Percentiles rank a stretch among this genome's conserved stretches.
Conservation (phyloP, 495 filamentous ascomycete genomes). For the Penicillium subrubescens region DNA sequence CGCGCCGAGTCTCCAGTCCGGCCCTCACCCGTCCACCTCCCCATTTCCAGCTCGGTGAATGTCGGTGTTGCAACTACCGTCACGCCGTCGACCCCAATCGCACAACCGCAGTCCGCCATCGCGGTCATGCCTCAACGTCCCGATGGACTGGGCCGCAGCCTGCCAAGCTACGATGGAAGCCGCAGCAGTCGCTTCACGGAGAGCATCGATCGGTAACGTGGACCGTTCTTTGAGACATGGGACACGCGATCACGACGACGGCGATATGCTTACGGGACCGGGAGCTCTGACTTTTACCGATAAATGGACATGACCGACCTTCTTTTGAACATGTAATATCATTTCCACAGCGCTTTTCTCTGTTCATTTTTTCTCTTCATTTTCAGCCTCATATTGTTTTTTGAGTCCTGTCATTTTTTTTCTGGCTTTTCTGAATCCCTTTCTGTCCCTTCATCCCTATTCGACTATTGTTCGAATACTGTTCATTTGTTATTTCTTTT, state of each 20-base stretch:
- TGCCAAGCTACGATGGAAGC: conserved; percentile 57
- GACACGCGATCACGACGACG: conserved; percentile 29
- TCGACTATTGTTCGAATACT: not conserved
- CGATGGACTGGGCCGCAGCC: conserved; percentile 55
- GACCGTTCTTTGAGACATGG: conserved; percentile 17
- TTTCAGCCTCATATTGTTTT: not conserved
- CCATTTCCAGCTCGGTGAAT: conserved; percentile 45
- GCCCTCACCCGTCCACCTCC: conserved; percentile 53
- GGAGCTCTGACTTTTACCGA: conserved; percentile 3
- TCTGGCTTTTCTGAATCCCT: not conserved
- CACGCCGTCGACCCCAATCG: conserved; percentile 25
- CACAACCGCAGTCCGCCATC: conserved; percentile 29
- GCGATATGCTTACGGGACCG: conserved; percentile 22
- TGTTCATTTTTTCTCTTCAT: conserved; percentile 7
- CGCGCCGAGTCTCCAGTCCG: conserved; percentile 35
- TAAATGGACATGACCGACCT: conserved; percentile 10
- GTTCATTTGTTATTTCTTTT: conserved; percentile 5
- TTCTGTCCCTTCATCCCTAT: conserved; percentile 10
- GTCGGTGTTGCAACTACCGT: conserved; percentile 28
- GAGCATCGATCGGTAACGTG: conserved; percentile 31
- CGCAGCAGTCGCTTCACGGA: conserved; percentile 60
- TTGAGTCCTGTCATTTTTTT: not conserved
- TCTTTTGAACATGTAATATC: conserved; percentile 2
- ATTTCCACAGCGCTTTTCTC: conserved; percentile 7
- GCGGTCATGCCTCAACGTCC: conserved; percentile 31